Percentiles rank a stretch among this genome's conserved stretches.
phyloP scores from a whole-genome alignment of 75 land plant genomes.

The Sequoia sempervirens region DNA sequence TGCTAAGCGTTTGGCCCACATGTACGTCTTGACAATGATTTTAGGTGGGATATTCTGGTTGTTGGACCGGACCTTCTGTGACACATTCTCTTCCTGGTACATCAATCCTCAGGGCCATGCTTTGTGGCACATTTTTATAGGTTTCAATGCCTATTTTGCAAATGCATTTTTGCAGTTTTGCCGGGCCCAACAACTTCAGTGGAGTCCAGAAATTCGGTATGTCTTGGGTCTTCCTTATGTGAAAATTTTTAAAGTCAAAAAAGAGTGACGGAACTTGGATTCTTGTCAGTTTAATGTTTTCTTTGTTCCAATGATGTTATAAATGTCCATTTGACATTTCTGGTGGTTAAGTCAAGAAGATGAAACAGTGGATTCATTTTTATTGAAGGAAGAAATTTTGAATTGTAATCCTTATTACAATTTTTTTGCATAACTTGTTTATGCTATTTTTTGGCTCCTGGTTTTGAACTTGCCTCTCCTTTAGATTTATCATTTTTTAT shows the following conservation, averaged over 20 bases:
- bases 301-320: not conserved
- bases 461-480: not conserved
- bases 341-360: not conserved
- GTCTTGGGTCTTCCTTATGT: slow-evolving; percentile 66
- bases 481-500: not conserved
- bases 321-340: slow-evolving; percentile 7
- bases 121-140: slow-evolving; percentile 81
- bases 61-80: slow-evolving; percentile 53
- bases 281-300: slow-evolving; percentile 2
- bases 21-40: slow-evolving; percentile 44
- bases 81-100: slow-evolving; percentile 34
- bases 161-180: slow-evolving; percentile 89
- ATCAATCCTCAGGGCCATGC: slow-evolving; percentile 92
- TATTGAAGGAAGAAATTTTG: not conserved
- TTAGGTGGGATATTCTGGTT: slow-evolving; percentile 66
- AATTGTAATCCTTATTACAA: not conserved
- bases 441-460: slow-evolving; percentile 2
- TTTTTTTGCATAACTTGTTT: not conserved
- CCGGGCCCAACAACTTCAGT: slow-evolving; percentile 76
- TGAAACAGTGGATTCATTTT: not conserved
- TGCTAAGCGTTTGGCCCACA: slow-evolving; percentile 69
- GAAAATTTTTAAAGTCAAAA: slow-evolving; percentile 62
- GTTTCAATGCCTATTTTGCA: slow-evolving; percentile 72
- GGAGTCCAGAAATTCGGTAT: slow-evolving; percentile 59
- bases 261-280: slow-evolving; percentile 23